A percentile compares a stretch with the other conserved stretches of the same genome.
These are phyloP conservation scores for Hirschfeldia incana DNA, from an alignment of 345 rosid genomes.

Conservation along the genomic window DNA sequence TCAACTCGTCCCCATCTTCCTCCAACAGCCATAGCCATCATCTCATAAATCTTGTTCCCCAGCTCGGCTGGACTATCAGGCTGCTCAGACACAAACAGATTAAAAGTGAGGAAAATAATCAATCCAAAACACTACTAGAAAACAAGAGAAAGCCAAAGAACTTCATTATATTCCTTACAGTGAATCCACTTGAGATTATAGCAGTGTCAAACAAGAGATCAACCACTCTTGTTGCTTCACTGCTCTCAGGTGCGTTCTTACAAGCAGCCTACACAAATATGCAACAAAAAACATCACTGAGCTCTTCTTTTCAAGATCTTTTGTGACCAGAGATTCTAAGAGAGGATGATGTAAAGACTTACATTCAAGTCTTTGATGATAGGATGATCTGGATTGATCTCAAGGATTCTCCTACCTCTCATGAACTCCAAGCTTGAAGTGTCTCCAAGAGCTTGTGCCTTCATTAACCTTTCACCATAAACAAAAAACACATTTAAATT, in stretches of 20 bases:
- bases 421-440: constrained; percentile 95
- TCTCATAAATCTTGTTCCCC: constrained; percentile 94
- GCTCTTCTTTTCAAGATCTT: background rate
- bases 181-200: constrained; percentile 90
- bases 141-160: background rate
- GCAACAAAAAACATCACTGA: background rate
- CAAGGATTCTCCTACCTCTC: constrained; percentile 95
- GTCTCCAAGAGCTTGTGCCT: constrained; percentile 98
- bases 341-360: constrained; percentile 21
- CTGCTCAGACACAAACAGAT: constrained; percentile 44
- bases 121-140: background rate
- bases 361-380: constrained; percentile 85
- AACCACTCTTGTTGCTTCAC: constrained; percentile 84
- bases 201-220: constrained; percentile 94
- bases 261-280: constrained; percentile 75
- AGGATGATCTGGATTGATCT: constrained; percentile 94
- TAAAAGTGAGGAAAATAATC: background rate
- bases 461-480: constrained; percentile 83
- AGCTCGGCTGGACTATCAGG: constrained; percentile 96
- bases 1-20: constrained; percentile 96
- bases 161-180: constrained; percentile 50
- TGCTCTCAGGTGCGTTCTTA: constrained; percentile 80
- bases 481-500: background rate
- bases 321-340: background rate
- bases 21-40: constrained; percentile 98